These are phyloP conservation scores for Tolypocladium cylindrosporum DNA, from an alignment of 2,329 filamentous ascomycete genomes.

Conservation along the genomic window DNA sequence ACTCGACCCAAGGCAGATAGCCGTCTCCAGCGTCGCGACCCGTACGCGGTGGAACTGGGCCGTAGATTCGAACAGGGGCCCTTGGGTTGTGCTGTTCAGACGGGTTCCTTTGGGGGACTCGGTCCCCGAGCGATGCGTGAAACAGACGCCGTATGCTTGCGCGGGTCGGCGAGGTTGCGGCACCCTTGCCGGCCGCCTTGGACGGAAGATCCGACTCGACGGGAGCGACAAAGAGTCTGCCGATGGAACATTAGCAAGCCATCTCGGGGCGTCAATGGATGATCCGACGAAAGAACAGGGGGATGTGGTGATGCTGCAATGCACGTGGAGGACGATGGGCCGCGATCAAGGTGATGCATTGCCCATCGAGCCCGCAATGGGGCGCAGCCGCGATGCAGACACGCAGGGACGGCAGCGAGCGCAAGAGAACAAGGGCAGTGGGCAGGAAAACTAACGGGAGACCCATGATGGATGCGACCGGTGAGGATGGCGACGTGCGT, in stretches of 20 bases:
- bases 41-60: conserved; percentile 13
- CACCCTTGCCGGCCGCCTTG: conserved; percentile 21
- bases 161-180: conserved; percentile 20
- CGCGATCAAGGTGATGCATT: not conserved
- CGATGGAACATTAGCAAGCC: conserved; percentile 7
- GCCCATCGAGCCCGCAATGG: not conserved
- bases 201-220: conserved; percentile 31
- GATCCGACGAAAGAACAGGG: not conserved
- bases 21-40: conserved; percentile 7
- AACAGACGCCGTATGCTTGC: conserved; percentile 29
- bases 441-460: conserved; percentile 32
- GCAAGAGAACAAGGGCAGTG: too few species aligned
- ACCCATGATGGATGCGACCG: conserved; percentile 25
- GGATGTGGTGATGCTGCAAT: not conserved
- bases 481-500: not conserved
- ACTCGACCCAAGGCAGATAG: conserved; percentile 12
- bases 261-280: not conserved
- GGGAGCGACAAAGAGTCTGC: conserved; percentile 35
- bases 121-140: conserved; percentile 6
- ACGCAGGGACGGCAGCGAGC: not conserved
- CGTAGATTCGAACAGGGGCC: conserved; percentile 17
- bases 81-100: conserved; percentile 15
- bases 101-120: conserved; percentile 1
- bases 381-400: not conserved
- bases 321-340: not conserved